These are phyloP conservation scores for Limnomonas spitsbergensis DNA, from an alignment of 139 green algal genomes.

Conservation along the genomic window DNA sequence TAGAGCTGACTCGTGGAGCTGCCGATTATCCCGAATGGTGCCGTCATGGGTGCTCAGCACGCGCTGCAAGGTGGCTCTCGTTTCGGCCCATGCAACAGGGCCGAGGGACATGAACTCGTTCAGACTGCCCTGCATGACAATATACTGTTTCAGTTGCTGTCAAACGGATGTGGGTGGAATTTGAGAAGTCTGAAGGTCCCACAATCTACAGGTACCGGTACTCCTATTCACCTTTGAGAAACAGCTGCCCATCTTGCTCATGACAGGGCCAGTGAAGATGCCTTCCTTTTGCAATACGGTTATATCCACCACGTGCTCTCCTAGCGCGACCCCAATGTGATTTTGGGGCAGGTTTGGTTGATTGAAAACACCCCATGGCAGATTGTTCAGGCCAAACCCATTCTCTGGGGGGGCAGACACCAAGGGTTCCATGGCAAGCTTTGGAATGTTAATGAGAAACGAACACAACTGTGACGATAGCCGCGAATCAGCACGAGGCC, in stretches of 20 bases:
- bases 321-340: slow-evolving; percentile 70
- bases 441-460: no score
- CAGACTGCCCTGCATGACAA: slow-evolving; percentile 54
- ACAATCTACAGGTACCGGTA: no score
- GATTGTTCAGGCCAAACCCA: slow-evolving; percentile 77
- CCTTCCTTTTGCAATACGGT: slow-evolving; percentile 45
- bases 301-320: slow-evolving; percentile 76
- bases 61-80: slow-evolving; percentile 46
- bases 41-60: slow-evolving; percentile 61
- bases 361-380: slow-evolving; percentile 82
- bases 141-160: background rate
- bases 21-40: slow-evolving; percentile 57
- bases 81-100: slow-evolving; percentile 64
- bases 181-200: no score
- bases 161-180: background rate
- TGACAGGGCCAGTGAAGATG: slow-evolving; percentile 39
- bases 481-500: no score
- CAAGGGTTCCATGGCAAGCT: no score
- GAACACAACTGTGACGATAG: no score
- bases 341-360: background rate
- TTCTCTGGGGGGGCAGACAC: slow-evolving; percentile 5
- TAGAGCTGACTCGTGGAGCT: background rate
- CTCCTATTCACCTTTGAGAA: slow-evolving; percentile 32
- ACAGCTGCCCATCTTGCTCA: slow-evolving; percentile 32
- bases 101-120: slow-evolving; percentile 86